Conservation (phyloP, 768 basidiomycete genomes). For the Tylopilus intermedius region DNA sequence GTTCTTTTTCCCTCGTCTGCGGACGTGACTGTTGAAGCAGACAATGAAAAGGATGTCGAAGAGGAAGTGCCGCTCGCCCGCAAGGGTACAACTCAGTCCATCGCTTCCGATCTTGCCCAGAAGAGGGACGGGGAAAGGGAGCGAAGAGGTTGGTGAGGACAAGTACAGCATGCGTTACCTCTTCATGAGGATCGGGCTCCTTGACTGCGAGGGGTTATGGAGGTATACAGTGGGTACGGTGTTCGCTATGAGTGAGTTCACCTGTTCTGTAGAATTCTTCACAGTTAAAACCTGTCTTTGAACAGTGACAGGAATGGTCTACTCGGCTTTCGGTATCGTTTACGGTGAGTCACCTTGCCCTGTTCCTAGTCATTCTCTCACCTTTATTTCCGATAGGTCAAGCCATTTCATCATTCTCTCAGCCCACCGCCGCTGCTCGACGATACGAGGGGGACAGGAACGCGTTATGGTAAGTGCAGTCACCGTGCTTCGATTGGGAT, state of each 20-base stretch:
- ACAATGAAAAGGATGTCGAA: slow-evolving; percentile 52
- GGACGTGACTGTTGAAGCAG: slow-evolving; percentile 30
- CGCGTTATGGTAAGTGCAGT: slow-evolving; percentile 51
- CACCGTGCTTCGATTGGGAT: slow-evolving; percentile 5
- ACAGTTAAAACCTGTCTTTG: neutral
- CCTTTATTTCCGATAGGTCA: slow-evolving; percentile 36
- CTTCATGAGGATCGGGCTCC: slow-evolving; percentile 62
- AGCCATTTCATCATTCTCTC: slow-evolving; percentile 57
- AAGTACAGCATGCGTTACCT: slow-evolving; percentile 50
- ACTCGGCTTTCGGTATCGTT: slow-evolving; percentile 68
- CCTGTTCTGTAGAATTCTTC: neutral
- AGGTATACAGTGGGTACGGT: slow-evolving; percentile 56
- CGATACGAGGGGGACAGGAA: slow-evolving; percentile 60
- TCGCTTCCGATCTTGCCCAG: slow-evolving; percentile 51
- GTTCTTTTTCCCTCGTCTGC: slow-evolving; percentile 78
- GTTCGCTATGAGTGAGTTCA: slow-evolving; percentile 41
- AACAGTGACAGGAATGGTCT: slow-evolving; percentile 54
- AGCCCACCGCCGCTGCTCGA: slow-evolving; percentile 35
- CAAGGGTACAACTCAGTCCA: neutral
- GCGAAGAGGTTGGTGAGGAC: slow-evolving; percentile 29
- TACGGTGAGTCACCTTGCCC: slow-evolving; percentile 35
- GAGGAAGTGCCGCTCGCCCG: slow-evolving; percentile 59
- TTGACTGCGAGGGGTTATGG: slow-evolving; percentile 57
- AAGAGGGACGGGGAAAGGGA: slow-evolving; percentile 36
- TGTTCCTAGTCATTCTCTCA: neutral